Evolutionary conservation across 805 yeast species (phyloP).

Genomic region (Candida chauliodis): DNA sequence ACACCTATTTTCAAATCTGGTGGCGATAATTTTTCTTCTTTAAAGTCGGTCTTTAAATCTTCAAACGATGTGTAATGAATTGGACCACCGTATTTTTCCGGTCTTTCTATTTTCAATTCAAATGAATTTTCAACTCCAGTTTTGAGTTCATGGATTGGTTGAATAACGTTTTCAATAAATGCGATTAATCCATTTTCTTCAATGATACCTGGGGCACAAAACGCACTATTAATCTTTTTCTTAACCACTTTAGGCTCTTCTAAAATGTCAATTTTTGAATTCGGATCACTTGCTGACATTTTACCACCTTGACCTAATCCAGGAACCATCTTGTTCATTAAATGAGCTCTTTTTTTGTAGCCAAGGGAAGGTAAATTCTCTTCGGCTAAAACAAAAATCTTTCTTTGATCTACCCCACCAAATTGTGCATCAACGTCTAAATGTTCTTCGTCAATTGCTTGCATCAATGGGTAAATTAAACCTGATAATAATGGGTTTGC

Average conservation of each 20-base stretch:
- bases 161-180: constrained; percentile 77
- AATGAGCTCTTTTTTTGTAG: constrained; percentile 95
- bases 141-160: constrained; percentile 81
- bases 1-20: constrained; percentile 94
- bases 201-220: constrained; percentile 89
- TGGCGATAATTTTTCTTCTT: constrained; percentile 74
- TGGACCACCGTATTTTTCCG: constrained; percentile 97
- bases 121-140: constrained; percentile 51
- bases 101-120: constrained; percentile 76
- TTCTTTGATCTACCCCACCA: constrained; percentile 99
- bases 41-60: constrained; percentile 68
- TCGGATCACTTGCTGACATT: constrained; percentile 99
- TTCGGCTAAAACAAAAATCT: constrained; percentile 94
- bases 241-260: constrained; percentile 86
- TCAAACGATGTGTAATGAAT: constrained; percentile 66
- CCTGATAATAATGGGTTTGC: constrained; percentile 91
- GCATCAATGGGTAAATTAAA: constrained; percentile 96
- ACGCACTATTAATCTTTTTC: constrained; percentile 90
- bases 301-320: constrained; percentile 96
- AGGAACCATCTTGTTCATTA: constrained; percentile 99
- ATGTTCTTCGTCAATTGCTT: constrained; percentile 92
- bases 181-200: constrained; percentile 89
- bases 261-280: constrained; percentile 88
- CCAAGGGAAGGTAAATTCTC: constrained; percentile 85
- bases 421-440: constrained; percentile 89